Percentiles rank a stretch among this genome's conserved stretches.
phyloP scores from a whole-genome alignment of 1,284 basidiomycete species.

The Neotropicomus parvogracilis region DNA sequence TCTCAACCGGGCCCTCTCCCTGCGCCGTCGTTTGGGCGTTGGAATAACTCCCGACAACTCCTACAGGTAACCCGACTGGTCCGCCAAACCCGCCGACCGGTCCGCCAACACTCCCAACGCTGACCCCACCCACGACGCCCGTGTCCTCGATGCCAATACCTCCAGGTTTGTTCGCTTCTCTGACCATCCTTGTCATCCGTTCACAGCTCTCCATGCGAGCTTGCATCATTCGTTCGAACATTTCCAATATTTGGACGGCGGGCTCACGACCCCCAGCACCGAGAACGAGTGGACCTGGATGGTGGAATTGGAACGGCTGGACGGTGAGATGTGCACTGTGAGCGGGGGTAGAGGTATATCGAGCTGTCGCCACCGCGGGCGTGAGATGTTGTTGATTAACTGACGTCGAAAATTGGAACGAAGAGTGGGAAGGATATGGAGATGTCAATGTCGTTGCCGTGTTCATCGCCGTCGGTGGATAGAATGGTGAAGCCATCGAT shows the following conservation, averaged over 20 bases:
- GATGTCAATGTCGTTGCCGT: slow-evolving; percentile 25
- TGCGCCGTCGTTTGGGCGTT: slow-evolving; percentile 12
- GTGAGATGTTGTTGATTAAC: slow-evolving; percentile 16
- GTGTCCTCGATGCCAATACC: slow-evolving; percentile 11
- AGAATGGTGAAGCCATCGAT: slow-evolving; percentile 20
- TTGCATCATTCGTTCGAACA: slow-evolving; percentile 69
- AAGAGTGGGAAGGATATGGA: slow-evolving; percentile 31
- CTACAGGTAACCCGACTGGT: slow-evolving; percentile 25
- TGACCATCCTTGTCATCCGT: slow-evolving; percentile 56
- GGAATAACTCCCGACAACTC: slow-evolving; percentile 16
- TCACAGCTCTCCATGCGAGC: slow-evolving; percentile 71
- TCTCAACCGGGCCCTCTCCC: slow-evolving; percentile 10
- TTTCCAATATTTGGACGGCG: slow-evolving; percentile 54
- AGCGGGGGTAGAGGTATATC: slow-evolving; percentile 15
- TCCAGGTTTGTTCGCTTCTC: slow-evolving; percentile 40
- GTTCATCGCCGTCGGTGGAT: slow-evolving; percentile 29
- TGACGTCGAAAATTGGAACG: slow-evolving; percentile 24
- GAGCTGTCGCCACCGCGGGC: slow-evolving; percentile 13
- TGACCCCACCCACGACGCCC: slow-evolving; percentile 10
- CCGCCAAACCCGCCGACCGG: slow-evolving; percentile 32
- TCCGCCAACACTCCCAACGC: slow-evolving; percentile 25
- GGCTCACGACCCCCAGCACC: slow-evolving; percentile 37
- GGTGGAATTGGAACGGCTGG: slow-evolving; percentile 20
- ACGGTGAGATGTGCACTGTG: slow-evolving; percentile 10
- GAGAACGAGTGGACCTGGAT: slow-evolving; percentile 26